Evolutionary conservation across 2,329 filamentous ascomycete species (phyloP).

Genomic region (Pseudogymnoascus sp.): DNA sequence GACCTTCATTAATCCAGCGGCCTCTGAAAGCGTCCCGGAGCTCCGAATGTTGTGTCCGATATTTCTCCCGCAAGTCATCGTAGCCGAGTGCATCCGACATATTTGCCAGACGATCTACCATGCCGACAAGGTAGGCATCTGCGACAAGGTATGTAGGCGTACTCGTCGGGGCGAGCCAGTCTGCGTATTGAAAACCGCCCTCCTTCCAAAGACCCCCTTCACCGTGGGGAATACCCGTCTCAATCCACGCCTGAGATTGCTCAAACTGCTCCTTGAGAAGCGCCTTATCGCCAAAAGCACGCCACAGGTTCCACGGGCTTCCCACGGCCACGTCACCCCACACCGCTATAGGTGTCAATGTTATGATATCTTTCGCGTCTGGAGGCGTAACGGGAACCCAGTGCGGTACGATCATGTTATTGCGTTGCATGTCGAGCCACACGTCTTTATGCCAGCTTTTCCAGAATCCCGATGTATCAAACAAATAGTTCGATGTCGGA

Average conservation of each 20-base stretch:
- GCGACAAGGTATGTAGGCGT: conserved; percentile 8
- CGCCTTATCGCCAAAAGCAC: conserved; percentile 6
- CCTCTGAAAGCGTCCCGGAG: conserved; percentile 1
- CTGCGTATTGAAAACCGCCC: conserved; percentile 14
- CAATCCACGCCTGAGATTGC: conserved; percentile 11
- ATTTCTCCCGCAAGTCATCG: background rate
- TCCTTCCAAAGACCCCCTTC: conserved; percentile 2
- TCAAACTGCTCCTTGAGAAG: conserved; percentile 14
- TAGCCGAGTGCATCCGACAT: background rate
- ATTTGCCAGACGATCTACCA: background rate
- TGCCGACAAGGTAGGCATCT: conserved; percentile 11
- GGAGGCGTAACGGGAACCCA: conserved; percentile 24
- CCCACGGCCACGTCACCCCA: conserved; percentile 15
- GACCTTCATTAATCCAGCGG: background rate
- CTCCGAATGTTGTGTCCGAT: conserved; percentile 11
- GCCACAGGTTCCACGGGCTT: conserved; percentile 13
- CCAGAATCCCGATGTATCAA: conserved; percentile 32
- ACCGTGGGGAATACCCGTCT: background rate
- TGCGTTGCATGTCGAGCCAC: background rate
- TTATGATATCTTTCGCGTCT: conserved; percentile 6
- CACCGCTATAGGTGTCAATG: background rate
- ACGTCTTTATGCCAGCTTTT: conserved; percentile 36
- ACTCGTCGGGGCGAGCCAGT: conserved; percentile 18
- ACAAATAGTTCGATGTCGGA: conserved; percentile 39
- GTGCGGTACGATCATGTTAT: conserved; percentile 29